These are phyloP conservation scores for Moniliella sp. DNA, from an alignment of 1,284 basidiomycete species.

Conservation along the genomic window DNA sequence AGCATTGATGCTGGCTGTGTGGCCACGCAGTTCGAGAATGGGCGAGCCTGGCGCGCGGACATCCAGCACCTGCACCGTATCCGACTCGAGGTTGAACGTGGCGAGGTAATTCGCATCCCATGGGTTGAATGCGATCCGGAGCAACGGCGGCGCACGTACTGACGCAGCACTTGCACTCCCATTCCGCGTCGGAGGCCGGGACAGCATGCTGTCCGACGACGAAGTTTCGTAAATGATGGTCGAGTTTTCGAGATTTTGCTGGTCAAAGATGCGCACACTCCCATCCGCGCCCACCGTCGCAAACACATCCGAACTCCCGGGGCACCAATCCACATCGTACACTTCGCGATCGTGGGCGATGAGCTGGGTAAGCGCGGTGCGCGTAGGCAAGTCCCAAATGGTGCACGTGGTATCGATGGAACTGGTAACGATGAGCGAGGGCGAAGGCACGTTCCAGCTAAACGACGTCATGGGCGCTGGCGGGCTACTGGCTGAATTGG, in stretches of 20 bases:
- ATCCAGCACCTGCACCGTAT: slow-evolving; percentile 30
- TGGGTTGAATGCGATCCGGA: slow-evolving; percentile 33
- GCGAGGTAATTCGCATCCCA: slow-evolving; percentile 34
- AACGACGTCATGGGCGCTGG: slow-evolving; percentile 32
- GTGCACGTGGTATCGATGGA: slow-evolving; percentile 44
- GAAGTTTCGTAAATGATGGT: slow-evolving; percentile 75
- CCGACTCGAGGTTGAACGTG: slow-evolving; percentile 29
- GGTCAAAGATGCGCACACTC: slow-evolving; percentile 79
- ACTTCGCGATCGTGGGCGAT: slow-evolving; percentile 89
- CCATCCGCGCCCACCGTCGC: slow-evolving; percentile 95
- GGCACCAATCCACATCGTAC: slow-evolving; percentile 93
- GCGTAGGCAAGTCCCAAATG: slow-evolving; percentile 74
- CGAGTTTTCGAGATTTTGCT: slow-evolving; percentile 84
- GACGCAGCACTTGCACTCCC: slow-evolving; percentile 7
- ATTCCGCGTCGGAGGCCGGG: slow-evolving; percentile 9
- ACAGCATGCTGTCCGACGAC: slow-evolving; percentile 2
- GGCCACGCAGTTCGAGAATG: slow-evolving; percentile 28
- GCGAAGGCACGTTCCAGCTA: slow-evolving; percentile 31
- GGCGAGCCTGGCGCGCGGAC: slow-evolving; percentile 30
- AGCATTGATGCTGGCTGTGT: slow-evolving; percentile 24
- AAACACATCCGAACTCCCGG: slow-evolving; percentile 87
- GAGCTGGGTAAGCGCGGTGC: slow-evolving; percentile 74
- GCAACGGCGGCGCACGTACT: slow-evolving; percentile 12
- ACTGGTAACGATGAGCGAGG: slow-evolving; percentile 31
- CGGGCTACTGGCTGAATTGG: slow-evolving; percentile 22